phyloP scores from a whole-genome alignment of 169 alveolate genomes.

The Plasmodium ovale region DNA sequence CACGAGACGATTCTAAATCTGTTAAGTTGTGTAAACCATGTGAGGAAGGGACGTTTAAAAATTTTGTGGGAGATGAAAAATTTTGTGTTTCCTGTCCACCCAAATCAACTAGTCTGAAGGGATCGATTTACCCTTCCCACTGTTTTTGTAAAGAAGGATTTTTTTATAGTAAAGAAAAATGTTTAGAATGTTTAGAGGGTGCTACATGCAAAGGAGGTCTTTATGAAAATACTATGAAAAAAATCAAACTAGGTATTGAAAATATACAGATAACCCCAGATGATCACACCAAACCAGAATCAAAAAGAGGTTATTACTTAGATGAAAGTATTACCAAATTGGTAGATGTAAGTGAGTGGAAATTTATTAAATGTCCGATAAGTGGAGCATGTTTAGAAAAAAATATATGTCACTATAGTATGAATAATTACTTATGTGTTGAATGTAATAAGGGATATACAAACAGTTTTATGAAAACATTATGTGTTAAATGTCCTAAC shows the following conservation, averaged over 20 bases:
- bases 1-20: slow-evolving; percentile 13
- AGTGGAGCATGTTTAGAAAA: slow-evolving; percentile 85
- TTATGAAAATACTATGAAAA: slow-evolving; percentile 41
- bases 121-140: slow-evolving; percentile 85
- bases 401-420: slow-evolving; percentile 84
- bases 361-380: slow-evolving; percentile 88
- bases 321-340: slow-evolving; percentile 77
- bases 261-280: slow-evolving; percentile 75
- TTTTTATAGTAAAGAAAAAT: slow-evolving; percentile 84
- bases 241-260: slow-evolving; percentile 54
- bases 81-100: slow-evolving; percentile 87
- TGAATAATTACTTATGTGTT: slow-evolving; percentile 87
- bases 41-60: slow-evolving; percentile 87
- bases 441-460: slow-evolving; percentile 89
- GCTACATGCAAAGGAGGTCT: slow-evolving; percentile 89
- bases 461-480: slow-evolving; percentile 83
- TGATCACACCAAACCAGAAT: slow-evolving; percentile 87
- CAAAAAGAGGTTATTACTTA: slow-evolving; percentile 85
- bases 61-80: slow-evolving; percentile 86
- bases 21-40: slow-evolving; percentile 85
- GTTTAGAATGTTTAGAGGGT: slow-evolving; percentile 88
- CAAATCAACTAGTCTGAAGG: slow-evolving; percentile 85
- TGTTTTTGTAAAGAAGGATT: slow-evolving; percentile 88
- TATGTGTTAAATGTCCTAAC: slow-evolving; percentile 85
- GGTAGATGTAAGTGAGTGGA: slow-evolving; percentile 86